Conservation (phyloP, 2,329 filamentous ascomycete species). For the Penicillium sp. region DNA sequence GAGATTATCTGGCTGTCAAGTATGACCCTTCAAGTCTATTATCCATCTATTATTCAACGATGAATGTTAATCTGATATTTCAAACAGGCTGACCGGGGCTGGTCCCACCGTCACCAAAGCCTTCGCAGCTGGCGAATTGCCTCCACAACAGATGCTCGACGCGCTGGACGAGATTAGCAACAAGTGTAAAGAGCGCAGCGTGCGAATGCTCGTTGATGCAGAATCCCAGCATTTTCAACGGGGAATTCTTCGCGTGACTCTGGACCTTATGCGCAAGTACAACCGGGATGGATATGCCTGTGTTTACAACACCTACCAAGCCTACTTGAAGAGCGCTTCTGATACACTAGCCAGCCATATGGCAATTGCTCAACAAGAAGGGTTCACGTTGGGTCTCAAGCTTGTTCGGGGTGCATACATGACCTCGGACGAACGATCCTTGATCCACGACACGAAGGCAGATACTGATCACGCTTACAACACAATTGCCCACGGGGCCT, state of each 20-base stretch:
- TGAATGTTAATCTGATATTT: conserved; percentile 3
- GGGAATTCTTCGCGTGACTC: conserved; percentile 77
- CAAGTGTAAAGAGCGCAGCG: conserved; percentile 55
- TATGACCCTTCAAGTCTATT: conserved; percentile 11
- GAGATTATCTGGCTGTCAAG: conserved; percentile 67
- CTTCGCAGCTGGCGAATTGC: conserved; percentile 61
- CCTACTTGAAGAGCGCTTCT: conserved; percentile 66
- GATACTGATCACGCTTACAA: conserved; percentile 73
- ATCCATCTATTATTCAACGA: neutral
- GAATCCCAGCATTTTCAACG: conserved; percentile 76
- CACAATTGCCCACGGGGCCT: conserved; percentile 65
- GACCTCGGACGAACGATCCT: conserved; percentile 63
- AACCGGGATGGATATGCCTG: conserved; percentile 65
- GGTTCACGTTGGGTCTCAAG: conserved; percentile 69
- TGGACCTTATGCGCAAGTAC: conserved; percentile 72
- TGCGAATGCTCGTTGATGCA: conserved; percentile 78
- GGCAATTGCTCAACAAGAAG: conserved; percentile 54
- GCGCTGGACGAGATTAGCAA: conserved; percentile 71
- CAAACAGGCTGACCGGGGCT: conserved; percentile 70
- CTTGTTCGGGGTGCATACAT: conserved; percentile 74
- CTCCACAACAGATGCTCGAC: conserved; percentile 61
- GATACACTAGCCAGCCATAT: conserved; percentile 60
- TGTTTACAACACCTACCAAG: conserved; percentile 78
- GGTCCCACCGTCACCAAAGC: conserved; percentile 66
- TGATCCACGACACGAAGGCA: conserved; percentile 69